Evolutionary conservation across 75 land plant genomes (phyloP).

Genomic region (Sequoia sempervirens): DNA sequence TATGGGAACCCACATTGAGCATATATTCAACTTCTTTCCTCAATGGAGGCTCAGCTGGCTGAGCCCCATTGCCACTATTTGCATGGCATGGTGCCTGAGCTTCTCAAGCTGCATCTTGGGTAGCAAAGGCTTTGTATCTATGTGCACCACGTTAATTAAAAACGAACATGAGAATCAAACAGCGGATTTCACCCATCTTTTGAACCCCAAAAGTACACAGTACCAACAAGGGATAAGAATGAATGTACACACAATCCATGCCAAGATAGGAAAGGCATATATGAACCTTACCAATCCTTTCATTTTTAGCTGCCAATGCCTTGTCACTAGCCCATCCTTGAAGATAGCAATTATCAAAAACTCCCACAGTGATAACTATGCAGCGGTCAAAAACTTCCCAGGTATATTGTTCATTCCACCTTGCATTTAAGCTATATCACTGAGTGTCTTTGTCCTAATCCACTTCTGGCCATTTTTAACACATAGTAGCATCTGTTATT

Average conservation of each 20-base stretch:
- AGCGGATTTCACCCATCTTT: slow-evolving; percentile 50
- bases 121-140: slow-evolving; percentile 36
- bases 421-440: slow-evolving; percentile 25
- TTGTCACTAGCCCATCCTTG: slow-evolving; percentile 14
- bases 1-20: slow-evolving; percentile 51
- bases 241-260: slow-evolving; percentile 42
- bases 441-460: slow-evolving; percentile 42
- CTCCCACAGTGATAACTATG: slow-evolving; percentile 42
- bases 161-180: slow-evolving; percentile 49
- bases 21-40: slow-evolving; percentile 53
- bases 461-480: slow-evolving; percentile 58
- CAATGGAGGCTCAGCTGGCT: too few species aligned
- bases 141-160: slow-evolving; percentile 33
- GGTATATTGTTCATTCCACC: slow-evolving; percentile 51
- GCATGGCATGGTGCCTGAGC: slow-evolving; percentile 23
- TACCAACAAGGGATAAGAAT: slow-evolving; percentile 45
- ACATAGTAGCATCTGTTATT: slow-evolving; percentile 55
- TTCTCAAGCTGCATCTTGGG: slow-evolving; percentile 66
- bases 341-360: slow-evolving; percentile 47
- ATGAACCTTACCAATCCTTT: slow-evolving; percentile 46
- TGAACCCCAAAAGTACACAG: slow-evolving; percentile 43
- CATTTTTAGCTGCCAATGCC: slow-evolving; percentile 20
- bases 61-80: slow-evolving; percentile 30
- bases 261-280: slow-evolving; percentile 49
- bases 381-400: slow-evolving; percentile 61